Percentiles rank a stretch among this genome's conserved stretches.
Conservation (phyloP, 2,329 filamentous ascomycete genomes). For the Aureobasidium leucospermi region DNA sequence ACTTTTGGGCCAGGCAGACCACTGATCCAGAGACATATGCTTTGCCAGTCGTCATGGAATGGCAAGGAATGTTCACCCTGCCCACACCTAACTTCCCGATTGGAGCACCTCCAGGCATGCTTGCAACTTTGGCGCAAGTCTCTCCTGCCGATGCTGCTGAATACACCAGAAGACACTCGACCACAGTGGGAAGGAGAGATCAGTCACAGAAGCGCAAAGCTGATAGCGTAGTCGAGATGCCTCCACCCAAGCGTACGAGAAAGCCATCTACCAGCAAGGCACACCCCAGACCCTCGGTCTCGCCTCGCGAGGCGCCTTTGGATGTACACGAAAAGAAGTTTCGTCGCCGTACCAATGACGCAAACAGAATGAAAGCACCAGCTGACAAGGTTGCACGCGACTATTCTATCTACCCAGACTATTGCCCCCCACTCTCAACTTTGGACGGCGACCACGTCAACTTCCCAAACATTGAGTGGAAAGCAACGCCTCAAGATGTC, state of each 20-base stretch:
- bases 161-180: background rate
- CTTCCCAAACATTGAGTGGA: slow-evolving; percentile 75
- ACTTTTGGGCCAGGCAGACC: slow-evolving; percentile 1
- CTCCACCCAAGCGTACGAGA: background rate
- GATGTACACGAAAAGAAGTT: background rate
- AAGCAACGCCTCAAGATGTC: slow-evolving; percentile 70
- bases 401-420: slow-evolving; percentile 54
- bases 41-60: background rate
- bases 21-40: background rate
- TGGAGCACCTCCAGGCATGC: background rate
- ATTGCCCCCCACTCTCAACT: slow-evolving; percentile 60
- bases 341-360: background rate
- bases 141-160: background rate
- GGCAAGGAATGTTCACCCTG: background rate
- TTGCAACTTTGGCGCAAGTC: background rate
- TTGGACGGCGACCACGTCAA: slow-evolving; percentile 57
- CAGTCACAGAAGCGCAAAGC: background rate
- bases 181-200: background rate
- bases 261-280: background rate
- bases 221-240: background rate
- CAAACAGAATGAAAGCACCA: slow-evolving; percentile 46
- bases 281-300: background rate
- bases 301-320: slow-evolving; percentile 3
- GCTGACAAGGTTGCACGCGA: slow-evolving; percentile 76
- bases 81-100: background rate